Conservation (phyloP, 331 rosid genomes). For the Stylosanthes scabra region DNA sequence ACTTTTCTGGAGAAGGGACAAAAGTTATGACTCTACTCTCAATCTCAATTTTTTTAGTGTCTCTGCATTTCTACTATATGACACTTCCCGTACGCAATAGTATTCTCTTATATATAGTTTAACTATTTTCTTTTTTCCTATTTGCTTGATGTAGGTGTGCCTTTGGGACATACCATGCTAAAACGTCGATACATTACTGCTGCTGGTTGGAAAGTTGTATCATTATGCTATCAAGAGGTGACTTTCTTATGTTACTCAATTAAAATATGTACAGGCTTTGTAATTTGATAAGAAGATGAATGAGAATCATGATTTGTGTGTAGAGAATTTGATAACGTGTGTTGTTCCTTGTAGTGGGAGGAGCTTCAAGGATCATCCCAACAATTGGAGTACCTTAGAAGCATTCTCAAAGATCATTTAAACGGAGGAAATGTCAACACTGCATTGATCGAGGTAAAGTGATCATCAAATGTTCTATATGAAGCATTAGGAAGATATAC, state of each 20-base stretch:
- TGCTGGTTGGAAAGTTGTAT: slow-evolving; percentile 83
- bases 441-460: slow-evolving; percentile 27
- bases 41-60: no score
- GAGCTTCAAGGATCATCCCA: slow-evolving; percentile 74
- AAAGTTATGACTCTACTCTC: no score
- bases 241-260: slow-evolving; percentile 34
- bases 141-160: slow-evolving; percentile 58
- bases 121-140: slow-evolving; percentile 15
- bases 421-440: slow-evolving; percentile 28
- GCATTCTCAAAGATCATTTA: slow-evolving; percentile 59
- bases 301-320: slow-evolving; percentile 14
- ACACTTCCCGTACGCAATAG: no score
- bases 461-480: slow-evolving; percentile 26
- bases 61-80: no score
- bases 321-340: slow-evolving; percentile 24
- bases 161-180: slow-evolving; percentile 86
- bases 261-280: slow-evolving; percentile 10
- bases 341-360: slow-evolving; percentile 77
- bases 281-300: background rate
- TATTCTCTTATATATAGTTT: slow-evolving; percentile 28
- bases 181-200: slow-evolving; percentile 80
- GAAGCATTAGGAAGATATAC: slow-evolving; percentile 28
- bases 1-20: no score
- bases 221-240: slow-evolving; percentile 80
- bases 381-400: slow-evolving; percentile 72